These are phyloP conservation scores for Talaromyces funiculosus DNA, from an alignment of 2,329 filamentous ascomycete genomes.

Conservation along the genomic window DNA sequence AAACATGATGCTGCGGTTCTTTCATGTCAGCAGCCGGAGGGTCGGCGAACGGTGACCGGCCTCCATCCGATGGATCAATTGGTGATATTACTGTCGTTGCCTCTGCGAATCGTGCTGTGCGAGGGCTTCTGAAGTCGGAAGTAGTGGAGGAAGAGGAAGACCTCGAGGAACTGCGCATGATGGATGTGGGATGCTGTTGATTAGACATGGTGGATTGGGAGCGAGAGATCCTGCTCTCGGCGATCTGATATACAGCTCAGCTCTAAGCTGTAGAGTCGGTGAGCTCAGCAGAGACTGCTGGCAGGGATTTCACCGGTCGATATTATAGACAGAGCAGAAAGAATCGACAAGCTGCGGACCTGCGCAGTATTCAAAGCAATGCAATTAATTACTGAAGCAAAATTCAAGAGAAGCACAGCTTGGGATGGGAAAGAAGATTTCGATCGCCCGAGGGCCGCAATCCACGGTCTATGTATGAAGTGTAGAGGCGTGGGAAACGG, in stretches of 20 bases:
- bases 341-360: slow-evolving; percentile 21
- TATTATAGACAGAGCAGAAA: background rate
- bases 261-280: slow-evolving; percentile 6
- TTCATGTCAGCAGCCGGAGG: slow-evolving; percentile 40
- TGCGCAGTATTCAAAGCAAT: slow-evolving; percentile 19
- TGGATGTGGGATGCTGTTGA: slow-evolving; percentile 17
- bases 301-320: background rate
- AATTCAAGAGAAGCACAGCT: slow-evolving; percentile 21
- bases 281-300: background rate
- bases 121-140: slow-evolving; percentile 46
- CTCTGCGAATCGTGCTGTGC: slow-evolving; percentile 59
- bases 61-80: slow-evolving; percentile 42
- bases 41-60: slow-evolving; percentile 48
- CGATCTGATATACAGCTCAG: background rate
- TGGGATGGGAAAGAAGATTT: slow-evolving; percentile 18
- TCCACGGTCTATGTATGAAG: slow-evolving; percentile 19
- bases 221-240: slow-evolving; percentile 35
- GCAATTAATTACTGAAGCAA: slow-evolving; percentile 15
- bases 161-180: slow-evolving; percentile 22
- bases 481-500: background rate
- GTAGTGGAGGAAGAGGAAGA: slow-evolving; percentile 26
- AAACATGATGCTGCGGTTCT: slow-evolving; percentile 53
- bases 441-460: slow-evolving; percentile 10
- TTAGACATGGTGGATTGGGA: slow-evolving; percentile 22
- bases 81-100: slow-evolving; percentile 60